Evolutionary conservation across 768 basidiomycete species (phyloP), one percentile per base, ranked within the genome.

Genomic region (Lactarius deliciosus): DNA sequence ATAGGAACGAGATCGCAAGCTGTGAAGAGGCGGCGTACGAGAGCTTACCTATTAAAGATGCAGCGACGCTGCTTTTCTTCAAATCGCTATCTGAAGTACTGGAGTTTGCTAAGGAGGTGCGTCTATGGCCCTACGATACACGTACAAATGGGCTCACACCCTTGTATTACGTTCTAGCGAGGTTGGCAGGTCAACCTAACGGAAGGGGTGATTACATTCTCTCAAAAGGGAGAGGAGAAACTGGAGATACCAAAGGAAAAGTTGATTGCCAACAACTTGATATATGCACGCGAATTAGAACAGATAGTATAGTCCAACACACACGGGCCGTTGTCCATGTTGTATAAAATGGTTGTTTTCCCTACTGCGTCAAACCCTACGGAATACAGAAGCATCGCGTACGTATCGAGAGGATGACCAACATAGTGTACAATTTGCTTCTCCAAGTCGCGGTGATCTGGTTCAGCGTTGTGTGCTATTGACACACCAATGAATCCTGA

Each of bases 11-110:
- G 80, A 99, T 99, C 72, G 96, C 96, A 16, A 92, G 92, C 72
- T 98, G 96, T 73, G 93, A 97, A 76, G 95, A 98, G 76, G 82
- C 89, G 20, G 96, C 96, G 5, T 99, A 99, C 69, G 88, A 92
- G 70, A 94, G 90, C 67, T 80, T 99, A 45, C 95, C 96, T 0
- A 75, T 98, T 61, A 88, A 90, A 71, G 95, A 97, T 70, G 96
- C 96, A 1, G 86, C 90, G 1, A 92, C 92, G 0, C 81, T 99
- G 57, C 79, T 99, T 61, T 99, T 98, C 85, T 97, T 96, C 81
- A 86, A 87, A 28, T 85, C 83, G 53, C 89, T 88, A 67, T 85
- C 87, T 5, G 95, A 97, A 63, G 81, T 96, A 10, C 77, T 92
- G 62, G 81, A 76, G n/a, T 99, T 96, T 72, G 94, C 92, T 1